A percentile compares a stretch with the other conserved stretches of the same genome.
These are phyloP conservation scores for Phytophthora syringae DNA, from an alignment of 352 stramenopile genomes.

Conservation along the genomic window DNA sequence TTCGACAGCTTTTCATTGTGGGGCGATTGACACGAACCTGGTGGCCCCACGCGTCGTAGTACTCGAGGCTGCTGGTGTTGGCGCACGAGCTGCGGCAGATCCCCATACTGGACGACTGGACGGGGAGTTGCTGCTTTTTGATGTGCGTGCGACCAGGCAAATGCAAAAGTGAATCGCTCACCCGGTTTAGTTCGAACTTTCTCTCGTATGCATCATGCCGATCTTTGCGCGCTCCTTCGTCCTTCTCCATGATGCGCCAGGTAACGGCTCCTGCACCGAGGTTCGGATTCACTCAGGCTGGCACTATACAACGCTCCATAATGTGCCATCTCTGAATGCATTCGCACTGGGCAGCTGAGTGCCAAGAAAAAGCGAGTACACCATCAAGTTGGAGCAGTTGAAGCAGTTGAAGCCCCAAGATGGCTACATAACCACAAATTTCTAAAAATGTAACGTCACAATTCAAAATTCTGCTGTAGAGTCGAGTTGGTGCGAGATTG, in stretches of 20 bases:
- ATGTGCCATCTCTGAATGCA: not conserved
- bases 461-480: too few relatives aligned
- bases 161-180: slow-evolving; percentile 17
- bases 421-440: slow-evolving; percentile 3
- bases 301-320: not conserved
- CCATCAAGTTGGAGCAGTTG: slow-evolving; percentile 3
- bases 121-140: too few relatives aligned
- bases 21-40: slow-evolving; percentile 28
- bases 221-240: slow-evolving; percentile 13
- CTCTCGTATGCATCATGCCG: slow-evolving; percentile 13
- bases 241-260: slow-evolving; percentile 10
- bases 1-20: not conserved
- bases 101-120: slow-evolving; percentile 42
- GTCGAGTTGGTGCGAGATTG: too few relatives aligned
- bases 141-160: slow-evolving; percentile 19
- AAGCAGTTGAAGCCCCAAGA: slow-evolving; percentile 8
- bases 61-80: slow-evolving; percentile 58
- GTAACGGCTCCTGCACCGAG: slow-evolving; percentile 20
- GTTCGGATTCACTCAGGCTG: slow-evolving; percentile 2
- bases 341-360: not conserved
- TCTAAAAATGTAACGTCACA: too few relatives aligned
- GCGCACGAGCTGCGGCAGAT: slow-evolving; percentile 61
- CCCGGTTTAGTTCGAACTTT: slow-evolving; percentile 27
- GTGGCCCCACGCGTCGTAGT: slow-evolving; percentile 69
- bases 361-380: not conserved